Evolutionary conservation across 2,329 filamentous ascomycete species (phyloP), one percentile per base, ranked within the genome.

Genomic region (Stagonosporopsis tanaceti): DNA sequence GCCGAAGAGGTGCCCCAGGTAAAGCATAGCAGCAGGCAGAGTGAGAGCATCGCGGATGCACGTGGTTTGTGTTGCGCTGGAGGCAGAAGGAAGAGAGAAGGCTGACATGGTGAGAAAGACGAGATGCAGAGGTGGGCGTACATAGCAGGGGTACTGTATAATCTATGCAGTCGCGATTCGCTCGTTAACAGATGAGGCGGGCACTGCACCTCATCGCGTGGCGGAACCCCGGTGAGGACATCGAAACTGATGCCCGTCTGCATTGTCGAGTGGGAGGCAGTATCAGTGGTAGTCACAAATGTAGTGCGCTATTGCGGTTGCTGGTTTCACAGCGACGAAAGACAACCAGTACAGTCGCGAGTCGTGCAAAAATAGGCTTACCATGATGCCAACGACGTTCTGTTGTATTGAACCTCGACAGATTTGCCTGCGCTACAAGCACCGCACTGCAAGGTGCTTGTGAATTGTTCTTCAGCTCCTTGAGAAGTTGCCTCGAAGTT

Each of bases 21-120:
- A 12, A 66, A 55, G 34, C 57, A 39, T 15, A 53, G 15, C 11
- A 54, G 30, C 3, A 55, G 17, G 20, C 63, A 45, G 9, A 50
- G 34, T 17, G 60, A 34, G 12, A 60, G 38, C 30, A 63, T 59
- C 20, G 25, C 12, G 15, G 15, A 39, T 25, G 34, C 20, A 27
- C 34, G 27, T 15, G 14, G 27, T 8, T 8, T n/a, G 30, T 12
- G 24, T 40, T 15, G 24, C n/a, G 15, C 14, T 22, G 5, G 27
- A 20, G 14, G 9, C 39, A 41, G 47, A 38, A 12, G 30, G 24
- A 46, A 17, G 17, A 22, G 37, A 17, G 22, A 38, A 39, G 35
- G 46, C 34, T 55, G 47, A 38, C 37, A 41, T 47, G 24, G 39
- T 37, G 30, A 28, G 28, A 20, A 32, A 17, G 25, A 42, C 39